These are phyloP conservation scores for Pholiota microspora DNA, from an alignment of 768 basidiomycete species.

Conservation along the genomic window DNA sequence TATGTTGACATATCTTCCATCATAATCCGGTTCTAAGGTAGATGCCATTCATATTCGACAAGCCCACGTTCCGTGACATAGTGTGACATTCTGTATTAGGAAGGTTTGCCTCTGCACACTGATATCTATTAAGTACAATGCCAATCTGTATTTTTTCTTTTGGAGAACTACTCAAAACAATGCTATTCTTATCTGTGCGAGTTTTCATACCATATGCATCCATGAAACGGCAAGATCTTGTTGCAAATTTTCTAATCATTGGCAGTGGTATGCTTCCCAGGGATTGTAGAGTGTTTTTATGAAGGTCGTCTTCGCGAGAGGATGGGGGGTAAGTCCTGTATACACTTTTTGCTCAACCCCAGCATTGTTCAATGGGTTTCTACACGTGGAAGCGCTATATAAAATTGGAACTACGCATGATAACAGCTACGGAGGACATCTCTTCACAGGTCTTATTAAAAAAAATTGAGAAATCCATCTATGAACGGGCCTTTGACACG, in stretches of 20 bases:
- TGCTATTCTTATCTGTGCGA: not conserved
- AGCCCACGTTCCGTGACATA: not conserved
- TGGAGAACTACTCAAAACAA: not conserved
- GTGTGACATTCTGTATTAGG: not conserved
- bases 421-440: too few species aligned
- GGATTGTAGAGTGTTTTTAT: not conserved
- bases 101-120: not conserved
- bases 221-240: slow-evolving; percentile 12
- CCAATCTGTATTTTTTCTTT: not conserved
- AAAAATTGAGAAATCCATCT: too few species aligned
- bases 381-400: too few species aligned
- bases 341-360: too few species aligned
- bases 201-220: slow-evolving; percentile 17
- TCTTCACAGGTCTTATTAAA: too few species aligned
- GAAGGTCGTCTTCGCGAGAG: not conserved
- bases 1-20: too few species aligned
- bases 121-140: too few species aligned
- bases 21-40: too few species aligned
- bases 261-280: not conserved
- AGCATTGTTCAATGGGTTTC: too few species aligned
- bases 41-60: not conserved
- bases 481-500: too few species aligned
- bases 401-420: too few species aligned
- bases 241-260: not conserved
- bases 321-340: not conserved